Base-by-base conservation (phyloP, 2,329 filamentous ascomycete species). In the Thermomyces lanuginosus region DNA sequence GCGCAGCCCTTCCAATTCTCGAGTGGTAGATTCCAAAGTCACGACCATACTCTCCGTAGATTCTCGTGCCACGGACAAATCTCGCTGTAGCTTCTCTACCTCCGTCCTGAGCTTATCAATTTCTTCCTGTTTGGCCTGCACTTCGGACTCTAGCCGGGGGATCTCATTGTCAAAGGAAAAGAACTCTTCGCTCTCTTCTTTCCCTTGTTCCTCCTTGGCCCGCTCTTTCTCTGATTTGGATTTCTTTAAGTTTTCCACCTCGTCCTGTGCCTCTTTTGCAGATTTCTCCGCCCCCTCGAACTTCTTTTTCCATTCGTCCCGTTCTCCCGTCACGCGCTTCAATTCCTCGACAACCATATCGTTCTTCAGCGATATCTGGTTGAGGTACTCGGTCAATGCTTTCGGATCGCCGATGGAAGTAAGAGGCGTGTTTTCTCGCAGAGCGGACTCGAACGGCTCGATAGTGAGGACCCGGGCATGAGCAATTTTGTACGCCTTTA, bases 281-380 rank as follows among this genome's bases (percentile, higher is more conserved):
- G 68, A 66, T 44, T 74, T 69, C 36, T 82, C 69, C 0, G 66
- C 61, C 25, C 75, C 69, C n/a, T 77, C 70, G 2, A 73, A 58
- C 48, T 79, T 82, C 53, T 76, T 78, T 49, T 82, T 86, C 34
- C 78, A 63, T 9, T 72, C 69, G 34, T 92, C 81, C 32, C 78
- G 76, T 45, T 95, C 84, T 3, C 68, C 66, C 0, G 82, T 77
- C 0, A 95, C 72, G 8, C 82, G 67, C 56, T 91, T 93, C 30
- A 93, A 62, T 53, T 98, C 89, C 23, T 92, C 78, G 69, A 91
- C 75, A 3, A 92, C 74, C 79, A 98, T 91, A 42, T 92, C 81
- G 21, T 76, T 75, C 45, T 91, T 86, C 28, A 84, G 53, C 34
- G 75, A 86, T 21, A 92, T 56, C 51, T 93, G 82, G 40, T 76